A percentile compares a stretch with the other conserved stretches of the same genome.
These are phyloP conservation scores for Backusella westeae DNA, from an alignment of 192 early-diverging fungal genomes.

Conservation along the genomic window DNA sequence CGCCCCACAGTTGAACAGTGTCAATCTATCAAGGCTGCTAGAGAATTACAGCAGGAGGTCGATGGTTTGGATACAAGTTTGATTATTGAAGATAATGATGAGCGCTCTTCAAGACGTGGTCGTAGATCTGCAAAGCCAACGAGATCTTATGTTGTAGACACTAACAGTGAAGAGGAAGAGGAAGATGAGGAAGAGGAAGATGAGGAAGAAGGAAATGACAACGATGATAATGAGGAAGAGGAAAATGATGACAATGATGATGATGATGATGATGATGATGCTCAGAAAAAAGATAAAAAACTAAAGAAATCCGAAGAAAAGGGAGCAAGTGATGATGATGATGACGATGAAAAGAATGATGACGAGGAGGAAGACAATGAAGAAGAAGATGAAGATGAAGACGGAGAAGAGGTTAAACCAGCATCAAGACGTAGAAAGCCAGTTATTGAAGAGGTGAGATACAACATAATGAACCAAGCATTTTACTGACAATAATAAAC, in stretches of 20 bases:
- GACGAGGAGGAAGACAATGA: not conserved
- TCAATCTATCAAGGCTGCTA: conserved; percentile 48
- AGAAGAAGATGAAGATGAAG: not conserved
- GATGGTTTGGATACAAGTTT: conserved; percentile 39
- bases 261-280: not conserved
- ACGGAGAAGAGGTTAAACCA: not conserved
- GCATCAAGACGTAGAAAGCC: not conserved
- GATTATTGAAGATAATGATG: conserved; percentile 21
- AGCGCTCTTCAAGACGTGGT: not conserved
- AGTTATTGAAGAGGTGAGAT: not conserved
- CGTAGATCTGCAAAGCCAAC: not conserved
- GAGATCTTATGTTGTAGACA: conserved; percentile 6
- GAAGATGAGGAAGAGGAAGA: conserved; percentile 14
- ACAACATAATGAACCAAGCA: not conserved
- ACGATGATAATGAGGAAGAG: not conserved
- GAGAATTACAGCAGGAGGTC: conserved; percentile 53
- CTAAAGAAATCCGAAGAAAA: conserved; percentile 1
- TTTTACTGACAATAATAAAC: not conserved
- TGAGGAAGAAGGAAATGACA: conserved; percentile 13
- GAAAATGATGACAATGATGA: not conserved
- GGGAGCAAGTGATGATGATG: not conserved
- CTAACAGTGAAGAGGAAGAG: conserved; percentile 21
- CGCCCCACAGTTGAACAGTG: conserved; percentile 58
- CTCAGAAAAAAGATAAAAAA: not conserved
- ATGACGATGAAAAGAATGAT: not conserved